A percentile compares a stretch with the other conserved stretches of the same genome.
These are phyloP conservation scores for Phalaenopsis aphrodite DNA, from an alignment of 106 monocot species.

Conservation along the genomic window DNA sequence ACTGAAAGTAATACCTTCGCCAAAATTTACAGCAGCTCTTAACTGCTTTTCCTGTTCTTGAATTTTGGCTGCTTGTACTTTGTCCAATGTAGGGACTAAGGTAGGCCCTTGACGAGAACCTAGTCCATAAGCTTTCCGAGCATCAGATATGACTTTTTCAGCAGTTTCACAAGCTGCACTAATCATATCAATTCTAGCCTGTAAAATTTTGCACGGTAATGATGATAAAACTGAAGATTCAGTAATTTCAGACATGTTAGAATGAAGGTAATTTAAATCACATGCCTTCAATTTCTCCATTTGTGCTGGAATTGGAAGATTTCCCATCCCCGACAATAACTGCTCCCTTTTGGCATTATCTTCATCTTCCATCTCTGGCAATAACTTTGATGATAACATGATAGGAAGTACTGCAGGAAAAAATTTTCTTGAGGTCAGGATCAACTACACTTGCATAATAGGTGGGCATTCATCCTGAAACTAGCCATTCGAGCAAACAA, in stretches of 20 bases:
- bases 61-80: slow-evolving; percentile 86
- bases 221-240: neutral
- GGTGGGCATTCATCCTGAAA: neutral
- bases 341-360: slow-evolving; percentile 77
- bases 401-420: slow-evolving; percentile 76
- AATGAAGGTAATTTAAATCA: neutral
- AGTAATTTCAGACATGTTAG: neutral
- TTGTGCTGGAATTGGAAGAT: slow-evolving; percentile 69
- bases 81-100: slow-evolving; percentile 73
- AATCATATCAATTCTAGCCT: slow-evolving; percentile 98
- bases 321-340: slow-evolving; percentile 57
- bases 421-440: neutral
- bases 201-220: slow-evolving; percentile 7
- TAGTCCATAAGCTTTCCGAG: slow-evolving; percentile 75
- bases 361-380: slow-evolving; percentile 95
- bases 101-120: slow-evolving; percentile 70
- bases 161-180: slow-evolving; percentile 78
- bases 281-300: slow-evolving; percentile 88
- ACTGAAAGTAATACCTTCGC: slow-evolving; percentile 61
- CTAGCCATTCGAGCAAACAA: neutral
- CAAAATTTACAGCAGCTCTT: slow-evolving; percentile 74
- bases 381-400: slow-evolving; percentile 92
- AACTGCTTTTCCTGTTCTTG: slow-evolving; percentile 88
- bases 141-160: slow-evolving; percentile 86
- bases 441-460: neutral